A percentile compares a stretch with the other conserved stretches of the same genome.
Evolutionary conservation across 768 basidiomycete species (phyloP).

Genomic region (Mycena vitilis): DNA sequence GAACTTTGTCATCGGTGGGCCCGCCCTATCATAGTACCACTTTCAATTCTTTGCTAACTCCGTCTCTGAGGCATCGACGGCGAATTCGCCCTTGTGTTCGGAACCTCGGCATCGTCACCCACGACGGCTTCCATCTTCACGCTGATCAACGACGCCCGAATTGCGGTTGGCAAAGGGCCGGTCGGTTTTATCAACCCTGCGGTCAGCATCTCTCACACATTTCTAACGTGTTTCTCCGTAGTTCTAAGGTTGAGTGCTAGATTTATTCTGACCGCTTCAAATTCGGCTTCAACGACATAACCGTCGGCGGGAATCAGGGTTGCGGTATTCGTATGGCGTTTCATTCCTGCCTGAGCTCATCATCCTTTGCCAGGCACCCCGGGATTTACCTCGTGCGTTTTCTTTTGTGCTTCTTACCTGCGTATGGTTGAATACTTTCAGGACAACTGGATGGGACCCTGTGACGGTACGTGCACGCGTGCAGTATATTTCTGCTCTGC

Average conservation of each 20-base stretch:
- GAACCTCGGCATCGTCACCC: constrained; percentile 63
- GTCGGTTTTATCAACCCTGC: constrained; percentile 64
- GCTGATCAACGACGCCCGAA: constrained; percentile 64
- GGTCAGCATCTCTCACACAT: constrained; percentile 39
- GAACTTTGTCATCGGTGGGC: constrained; percentile 55
- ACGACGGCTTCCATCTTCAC: constrained; percentile 63
- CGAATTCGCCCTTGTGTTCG: constrained; percentile 54
- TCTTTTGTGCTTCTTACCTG: background rate
- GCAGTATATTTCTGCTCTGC: background rate
- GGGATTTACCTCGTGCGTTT: constrained; percentile 49
- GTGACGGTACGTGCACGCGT: constrained; percentile 47
- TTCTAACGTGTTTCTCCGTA: background rate
- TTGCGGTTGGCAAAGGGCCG: constrained; percentile 53
- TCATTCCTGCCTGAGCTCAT: background rate
- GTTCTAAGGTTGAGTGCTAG: constrained; percentile 31
- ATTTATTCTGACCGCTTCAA: constrained; percentile 51
- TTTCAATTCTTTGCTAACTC: constrained; percentile 39
- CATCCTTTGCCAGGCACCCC: constrained; percentile 40
- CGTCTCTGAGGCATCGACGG: constrained; percentile 48
- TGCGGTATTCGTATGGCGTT: constrained; percentile 43
- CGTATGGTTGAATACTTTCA: constrained; percentile 28
- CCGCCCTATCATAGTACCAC: constrained; percentile 4
- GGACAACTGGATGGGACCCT: constrained; percentile 56
- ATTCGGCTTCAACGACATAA: constrained; percentile 54
- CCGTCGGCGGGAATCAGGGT: constrained; percentile 53